These are phyloP conservation scores for Pythium graminicola DNA, from an alignment of 352 stramenopile species.

Conservation along the genomic window DNA sequence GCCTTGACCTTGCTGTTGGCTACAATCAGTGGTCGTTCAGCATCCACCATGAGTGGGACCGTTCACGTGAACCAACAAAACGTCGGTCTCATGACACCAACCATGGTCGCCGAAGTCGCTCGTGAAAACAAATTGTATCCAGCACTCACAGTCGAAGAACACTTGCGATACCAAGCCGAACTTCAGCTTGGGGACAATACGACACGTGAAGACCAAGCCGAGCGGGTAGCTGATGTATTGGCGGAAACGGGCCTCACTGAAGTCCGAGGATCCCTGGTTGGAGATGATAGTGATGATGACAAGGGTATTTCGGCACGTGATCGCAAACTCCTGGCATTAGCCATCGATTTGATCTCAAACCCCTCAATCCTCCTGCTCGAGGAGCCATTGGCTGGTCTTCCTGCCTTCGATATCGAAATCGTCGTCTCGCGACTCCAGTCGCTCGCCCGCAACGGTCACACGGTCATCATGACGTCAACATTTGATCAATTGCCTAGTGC, in stretches of 20 bases:
- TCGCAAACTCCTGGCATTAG: slow-evolving; percentile 40
- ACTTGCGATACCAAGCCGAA: slow-evolving; percentile 80
- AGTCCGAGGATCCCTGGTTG: slow-evolving; percentile 49
- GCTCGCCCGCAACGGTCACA: slow-evolving; percentile 52
- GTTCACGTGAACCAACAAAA: slow-evolving; percentile 32
- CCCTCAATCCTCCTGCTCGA: slow-evolving; percentile 80
- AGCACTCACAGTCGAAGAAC: slow-evolving; percentile 83
- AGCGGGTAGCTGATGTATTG: slow-evolving; percentile 37
- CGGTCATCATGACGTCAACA: slow-evolving; percentile 57
- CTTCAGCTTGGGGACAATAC: slow-evolving; percentile 57
- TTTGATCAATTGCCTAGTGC: slow-evolving; percentile 13
- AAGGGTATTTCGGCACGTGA: slow-evolving; percentile 68
- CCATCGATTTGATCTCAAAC: slow-evolving; percentile 78
- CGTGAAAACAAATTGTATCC: slow-evolving; percentile 89
- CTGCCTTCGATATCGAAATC: slow-evolving; percentile 50
- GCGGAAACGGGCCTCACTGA: slow-evolving; percentile 31
- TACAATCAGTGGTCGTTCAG: slow-evolving; percentile 36
- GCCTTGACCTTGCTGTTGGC: slow-evolving; percentile 49
- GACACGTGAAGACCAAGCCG: slow-evolving; percentile 27
- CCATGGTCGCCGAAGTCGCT: slow-evolving; percentile 51
- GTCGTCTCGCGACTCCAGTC: slow-evolving; percentile 48
- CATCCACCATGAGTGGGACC: slow-evolving; percentile 8
- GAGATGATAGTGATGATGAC: slow-evolving; percentile 33
- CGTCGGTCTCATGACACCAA: slow-evolving; percentile 3
- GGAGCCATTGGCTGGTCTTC: slow-evolving; percentile 64